These are phyloP conservation scores for Hypsizygus marmoreus DNA, from an alignment of 768 basidiomycete genomes.

Conservation along the genomic window DNA sequence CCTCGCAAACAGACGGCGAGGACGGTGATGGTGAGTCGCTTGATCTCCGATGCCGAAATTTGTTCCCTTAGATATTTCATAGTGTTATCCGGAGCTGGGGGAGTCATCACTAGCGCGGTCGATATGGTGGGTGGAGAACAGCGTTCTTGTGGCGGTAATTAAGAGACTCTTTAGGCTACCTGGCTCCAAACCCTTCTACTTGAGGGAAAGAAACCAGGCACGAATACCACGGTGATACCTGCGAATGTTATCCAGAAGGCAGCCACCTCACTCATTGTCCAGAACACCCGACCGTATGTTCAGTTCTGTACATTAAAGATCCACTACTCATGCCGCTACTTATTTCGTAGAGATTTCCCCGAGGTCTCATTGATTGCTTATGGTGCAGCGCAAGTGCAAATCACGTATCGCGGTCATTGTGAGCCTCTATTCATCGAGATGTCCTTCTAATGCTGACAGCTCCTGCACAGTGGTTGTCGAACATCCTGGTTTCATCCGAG, in stretches of 20 bases:
- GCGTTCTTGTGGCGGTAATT: not conserved
- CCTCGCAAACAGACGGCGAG: constrained; percentile 17
- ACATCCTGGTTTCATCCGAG: constrained; percentile 10
- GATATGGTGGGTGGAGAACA: constrained; percentile 23
- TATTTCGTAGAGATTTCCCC: constrained; percentile 16
- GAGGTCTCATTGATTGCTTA: constrained; percentile 27
- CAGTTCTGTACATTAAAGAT: not conserved
- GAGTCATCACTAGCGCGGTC: constrained; percentile 28
- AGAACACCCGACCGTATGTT: constrained; percentile 14
- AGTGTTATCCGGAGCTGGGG: constrained; percentile 28
- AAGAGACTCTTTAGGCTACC: constrained; percentile 19
- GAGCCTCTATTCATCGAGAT: not conserved
- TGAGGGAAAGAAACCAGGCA: constrained; percentile 24
- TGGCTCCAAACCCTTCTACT: constrained; percentile 31
- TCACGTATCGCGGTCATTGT: constrained; percentile 28
- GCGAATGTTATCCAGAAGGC: constrained; percentile 21
- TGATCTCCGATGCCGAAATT: no score
- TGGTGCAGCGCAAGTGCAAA: constrained; percentile 23
- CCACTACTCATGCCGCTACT: not conserved
- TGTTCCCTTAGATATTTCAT: not conserved
- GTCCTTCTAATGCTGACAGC: not conserved
- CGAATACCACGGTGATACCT: constrained; percentile 26
- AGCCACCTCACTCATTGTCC: constrained; percentile 23
- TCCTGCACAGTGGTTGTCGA: constrained; percentile 6
- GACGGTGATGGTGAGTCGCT: constrained; percentile 21